These are phyloP conservation scores for Nicotiana tomentosiformis DNA, from an alignment of 257 asterid species.

Conservation along the genomic window DNA sequence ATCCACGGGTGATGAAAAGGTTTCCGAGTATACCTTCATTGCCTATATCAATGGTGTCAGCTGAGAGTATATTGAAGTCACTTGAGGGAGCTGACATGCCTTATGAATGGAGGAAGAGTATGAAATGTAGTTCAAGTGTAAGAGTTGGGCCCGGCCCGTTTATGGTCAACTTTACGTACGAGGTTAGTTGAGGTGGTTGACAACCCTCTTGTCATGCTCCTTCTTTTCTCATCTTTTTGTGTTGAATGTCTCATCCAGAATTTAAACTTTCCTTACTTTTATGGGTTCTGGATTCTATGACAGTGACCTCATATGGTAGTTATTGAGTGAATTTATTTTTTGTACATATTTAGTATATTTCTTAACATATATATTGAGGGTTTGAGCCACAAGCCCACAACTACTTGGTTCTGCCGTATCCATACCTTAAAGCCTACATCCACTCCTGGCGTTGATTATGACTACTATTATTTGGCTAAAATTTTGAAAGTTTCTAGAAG, in stretches of 20 bases:
- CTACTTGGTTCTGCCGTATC: no score
- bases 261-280: no score
- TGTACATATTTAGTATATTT: no score
- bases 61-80: slow-evolving; percentile 46
- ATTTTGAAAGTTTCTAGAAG: background rate
- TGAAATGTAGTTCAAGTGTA: slow-evolving; percentile 19
- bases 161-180: slow-evolving; percentile 63
- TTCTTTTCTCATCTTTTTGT: background rate
- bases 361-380: no score
- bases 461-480: background rate
- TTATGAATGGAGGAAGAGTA: slow-evolving; percentile 42
- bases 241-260: background rate
- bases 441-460: background rate
- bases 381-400: no score
- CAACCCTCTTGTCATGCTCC: background rate
- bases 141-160: slow-evolving; percentile 80
- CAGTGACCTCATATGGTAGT: no score
- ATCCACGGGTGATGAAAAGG: slow-evolving; percentile 40
- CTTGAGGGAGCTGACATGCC: slow-evolving; percentile 56
- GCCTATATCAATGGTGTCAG: slow-evolving; percentile 72
- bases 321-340: no score
- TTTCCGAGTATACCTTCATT: slow-evolving; percentile 78
- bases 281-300: no score
- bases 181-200: slow-evolving; percentile 36
- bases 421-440: no score